These are phyloP conservation scores for Dichomitus squalens DNA, from an alignment of 1,284 basidiomycete species.

Conservation along the genomic window DNA sequence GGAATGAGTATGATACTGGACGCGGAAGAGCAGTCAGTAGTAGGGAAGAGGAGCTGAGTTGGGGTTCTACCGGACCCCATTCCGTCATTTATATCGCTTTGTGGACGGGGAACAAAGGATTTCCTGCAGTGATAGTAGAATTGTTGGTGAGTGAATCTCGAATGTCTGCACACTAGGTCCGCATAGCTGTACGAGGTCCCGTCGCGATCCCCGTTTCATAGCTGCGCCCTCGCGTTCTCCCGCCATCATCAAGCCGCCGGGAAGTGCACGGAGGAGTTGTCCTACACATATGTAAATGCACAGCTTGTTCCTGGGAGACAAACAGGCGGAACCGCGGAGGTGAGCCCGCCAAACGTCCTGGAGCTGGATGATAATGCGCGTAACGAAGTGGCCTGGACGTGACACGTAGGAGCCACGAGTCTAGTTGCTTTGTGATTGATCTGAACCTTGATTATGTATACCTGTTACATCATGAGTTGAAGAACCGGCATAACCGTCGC, in stretches of 20 bases:
- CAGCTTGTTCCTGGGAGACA: not conserved
- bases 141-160: too few relatives aligned
- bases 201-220: not conserved
- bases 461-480: too few relatives aligned
- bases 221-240: not conserved
- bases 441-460: too few relatives aligned
- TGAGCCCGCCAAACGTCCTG: too few relatives aligned
- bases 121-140: not conserved
- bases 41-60: not conserved
- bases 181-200: not conserved
- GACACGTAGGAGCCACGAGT: too few relatives aligned
- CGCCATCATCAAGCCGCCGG: not conserved
- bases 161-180: not conserved
- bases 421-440: too few relatives aligned
- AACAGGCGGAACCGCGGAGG: too few relatives aligned
- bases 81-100: not conserved
- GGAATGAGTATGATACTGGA: not conserved
- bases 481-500: too few relatives aligned
- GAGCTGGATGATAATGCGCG: too few relatives aligned
- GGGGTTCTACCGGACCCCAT: not conserved
- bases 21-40: not conserved
- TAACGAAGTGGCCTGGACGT: too few relatives aligned
- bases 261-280: too few relatives aligned
- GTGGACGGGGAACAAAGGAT: not conserved
- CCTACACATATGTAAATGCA: not conserved